Evolutionary conservation across 2,329 filamentous ascomycete genomes (phyloP).

Genomic region (Hypoxylon rubiginosum): DNA sequence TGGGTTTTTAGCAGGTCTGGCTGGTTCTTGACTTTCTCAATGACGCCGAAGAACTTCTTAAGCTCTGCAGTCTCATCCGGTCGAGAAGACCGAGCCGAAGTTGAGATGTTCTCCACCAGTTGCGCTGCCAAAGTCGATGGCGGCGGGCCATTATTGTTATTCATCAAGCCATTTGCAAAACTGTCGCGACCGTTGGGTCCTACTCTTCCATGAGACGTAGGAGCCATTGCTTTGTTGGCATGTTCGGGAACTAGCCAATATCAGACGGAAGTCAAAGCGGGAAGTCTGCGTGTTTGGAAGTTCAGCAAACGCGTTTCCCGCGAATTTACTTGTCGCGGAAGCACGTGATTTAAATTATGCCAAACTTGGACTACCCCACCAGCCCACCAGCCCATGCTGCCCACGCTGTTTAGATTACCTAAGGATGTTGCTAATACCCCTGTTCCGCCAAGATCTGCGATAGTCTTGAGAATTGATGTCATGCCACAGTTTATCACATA

Average conservation of each 20-base stretch:
- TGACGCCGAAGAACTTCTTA: slow-evolving; percentile 73
- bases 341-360: slow-evolving; percentile 33
- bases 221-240: slow-evolving; percentile 46
- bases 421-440: slow-evolving; percentile 6
- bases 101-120: slow-evolving; percentile 83
- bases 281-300: slow-evolving; percentile 15
- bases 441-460: neutral
- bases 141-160: slow-evolving; percentile 57
- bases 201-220: slow-evolving; percentile 50
- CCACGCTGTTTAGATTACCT: neutral
- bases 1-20: slow-evolving; percentile 68
- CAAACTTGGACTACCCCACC: neutral
- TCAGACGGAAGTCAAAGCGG: slow-evolving; percentile 7
- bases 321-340: slow-evolving; percentile 38
- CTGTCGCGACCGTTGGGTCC: slow-evolving; percentile 45
- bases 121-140: slow-evolving; percentile 91
- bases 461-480: slow-evolving; percentile 23
- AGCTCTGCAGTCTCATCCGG: slow-evolving; percentile 80
- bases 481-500: slow-evolving; percentile 15
- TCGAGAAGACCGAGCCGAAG: slow-evolving; percentile 71
- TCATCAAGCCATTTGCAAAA: slow-evolving; percentile 42
- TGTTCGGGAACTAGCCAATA: slow-evolving; percentile 1
- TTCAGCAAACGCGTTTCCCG: slow-evolving; percentile 30
- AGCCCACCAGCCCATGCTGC: too few relatives aligned
- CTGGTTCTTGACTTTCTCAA: slow-evolving; percentile 67